A percentile compares a stretch with the other conserved stretches of the same genome.
Evolutionary conservation across 2,329 filamentous ascomycete species (phyloP).

Genomic region (Sporothrix pseudoabietina): DNA sequence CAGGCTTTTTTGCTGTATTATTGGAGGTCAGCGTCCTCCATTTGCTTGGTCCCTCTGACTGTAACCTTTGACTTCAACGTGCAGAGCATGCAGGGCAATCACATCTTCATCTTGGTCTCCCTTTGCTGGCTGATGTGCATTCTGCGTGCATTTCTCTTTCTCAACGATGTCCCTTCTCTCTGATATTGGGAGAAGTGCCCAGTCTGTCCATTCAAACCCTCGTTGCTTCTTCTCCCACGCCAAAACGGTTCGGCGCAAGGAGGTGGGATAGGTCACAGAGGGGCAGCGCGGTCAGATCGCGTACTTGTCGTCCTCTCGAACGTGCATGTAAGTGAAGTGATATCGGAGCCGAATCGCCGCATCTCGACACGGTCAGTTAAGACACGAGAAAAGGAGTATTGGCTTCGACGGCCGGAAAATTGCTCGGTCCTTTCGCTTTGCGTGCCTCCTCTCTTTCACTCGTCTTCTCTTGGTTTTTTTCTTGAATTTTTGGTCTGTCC

Average conservation of each 20-base stretch:
- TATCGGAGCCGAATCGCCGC: constrained; percentile 12
- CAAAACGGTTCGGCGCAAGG: background rate
- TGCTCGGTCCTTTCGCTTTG: background rate
- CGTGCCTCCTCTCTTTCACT: background rate
- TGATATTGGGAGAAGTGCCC: background rate
- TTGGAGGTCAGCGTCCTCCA: background rate
- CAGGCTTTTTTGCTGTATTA: constrained; percentile 8
- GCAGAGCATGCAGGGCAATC: constrained; percentile 6
- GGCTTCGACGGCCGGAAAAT: background rate
- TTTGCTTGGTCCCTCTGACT: constrained; percentile 6
- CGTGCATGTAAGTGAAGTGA: background rate
- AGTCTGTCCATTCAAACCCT: background rate
- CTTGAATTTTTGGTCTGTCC: background rate
- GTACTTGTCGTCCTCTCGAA: background rate
- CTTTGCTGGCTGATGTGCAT: constrained; percentile 7
- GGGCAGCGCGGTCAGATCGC: constrained; percentile 5
- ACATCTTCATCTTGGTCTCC: constrained; percentile 14
- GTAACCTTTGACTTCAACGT: background rate
- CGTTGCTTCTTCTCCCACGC: background rate
- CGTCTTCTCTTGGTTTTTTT: background rate
- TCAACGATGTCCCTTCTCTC: background rate
- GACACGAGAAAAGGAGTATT: background rate
- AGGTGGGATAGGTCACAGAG: background rate
- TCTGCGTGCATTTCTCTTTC: background rate
- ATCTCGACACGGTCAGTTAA: background rate